Evolutionary conservation across 805 yeast species (phyloP).

Genomic region (Yamadazyma sp.): DNA sequence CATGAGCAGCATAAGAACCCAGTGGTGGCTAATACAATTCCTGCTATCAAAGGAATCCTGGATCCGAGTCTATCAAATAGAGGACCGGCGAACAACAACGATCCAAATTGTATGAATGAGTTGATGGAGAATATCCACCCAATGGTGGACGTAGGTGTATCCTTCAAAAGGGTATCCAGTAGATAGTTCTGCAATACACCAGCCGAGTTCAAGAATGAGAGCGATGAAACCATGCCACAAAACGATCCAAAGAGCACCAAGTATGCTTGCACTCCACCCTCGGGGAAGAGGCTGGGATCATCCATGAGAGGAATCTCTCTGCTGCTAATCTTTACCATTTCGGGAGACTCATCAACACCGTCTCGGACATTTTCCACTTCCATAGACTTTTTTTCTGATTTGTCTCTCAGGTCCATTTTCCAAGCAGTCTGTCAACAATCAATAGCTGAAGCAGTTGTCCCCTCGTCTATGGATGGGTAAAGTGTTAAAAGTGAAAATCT

Average conservation of each 20-base stretch:
- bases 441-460: no score
- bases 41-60: conserved; percentile 21
- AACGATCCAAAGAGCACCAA: conserved; percentile 24
- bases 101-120: conserved; percentile 26
- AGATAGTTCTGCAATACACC: conserved; percentile 27
- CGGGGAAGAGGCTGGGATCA: conserved; percentile 26
- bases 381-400: neutral
- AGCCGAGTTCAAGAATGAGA: conserved; percentile 27
- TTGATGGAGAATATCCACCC: conserved; percentile 32
- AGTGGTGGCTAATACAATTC: conserved; percentile 18
- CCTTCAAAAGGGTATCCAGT: conserved; percentile 14
- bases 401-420: no score
- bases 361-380: conserved; percentile 2
- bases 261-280: conserved; percentile 25
- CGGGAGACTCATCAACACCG: no score
- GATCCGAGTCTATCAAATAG: conserved; percentile 27
- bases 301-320: conserved; percentile 18
- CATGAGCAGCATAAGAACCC: conserved; percentile 26
- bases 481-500: no score
- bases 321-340: neutral
- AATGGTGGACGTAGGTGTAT: conserved; percentile 18
- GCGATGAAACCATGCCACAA: conserved; percentile 24
- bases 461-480: no score
- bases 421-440: no score
- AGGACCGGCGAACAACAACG: conserved; percentile 25